Conservation (phyloP, 257 asterid species). For the Jacaranda copaia region DNA sequence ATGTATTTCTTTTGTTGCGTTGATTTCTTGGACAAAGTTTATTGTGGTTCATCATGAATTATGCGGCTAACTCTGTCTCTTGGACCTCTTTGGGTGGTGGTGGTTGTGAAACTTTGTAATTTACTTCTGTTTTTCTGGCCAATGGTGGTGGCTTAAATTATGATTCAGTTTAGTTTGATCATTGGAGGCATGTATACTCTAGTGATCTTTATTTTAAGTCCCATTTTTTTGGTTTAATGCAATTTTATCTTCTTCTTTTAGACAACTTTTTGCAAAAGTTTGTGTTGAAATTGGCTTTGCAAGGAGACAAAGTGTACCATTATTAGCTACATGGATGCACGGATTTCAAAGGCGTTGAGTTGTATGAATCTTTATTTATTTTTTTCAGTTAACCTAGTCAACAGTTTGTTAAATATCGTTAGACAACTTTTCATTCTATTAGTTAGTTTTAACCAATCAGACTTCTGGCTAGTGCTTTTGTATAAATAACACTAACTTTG, state of each 20-base stretch:
- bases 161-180: constrained; percentile 8
- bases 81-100: neutral
- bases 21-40: neutral
- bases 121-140: neutral
- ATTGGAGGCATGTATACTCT: neutral
- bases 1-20: neutral
- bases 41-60: constrained; percentile 25
- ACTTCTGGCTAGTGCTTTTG: too few relatives aligned
- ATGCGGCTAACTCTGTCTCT: neutral
- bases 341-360: too few relatives aligned
- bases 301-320: constrained; percentile 64
- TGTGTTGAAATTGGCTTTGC: constrained; percentile 74
- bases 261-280: constrained; percentile 59
- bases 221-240: neutral
- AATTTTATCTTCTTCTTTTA: neutral
- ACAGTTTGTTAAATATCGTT: too few relatives aligned
- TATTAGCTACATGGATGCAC: too few relatives aligned
- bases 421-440: too few relatives aligned
- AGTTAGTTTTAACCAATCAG: too few relatives aligned
- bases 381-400: too few relatives aligned
- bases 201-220: neutral
- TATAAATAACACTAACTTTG: too few relatives aligned
- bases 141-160: neutral
- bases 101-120: neutral
- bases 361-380: too few relatives aligned